Evolutionary conservation across 2,329 filamentous ascomycete species (phyloP).

Genomic region (Ophiostoma sp.): DNA sequence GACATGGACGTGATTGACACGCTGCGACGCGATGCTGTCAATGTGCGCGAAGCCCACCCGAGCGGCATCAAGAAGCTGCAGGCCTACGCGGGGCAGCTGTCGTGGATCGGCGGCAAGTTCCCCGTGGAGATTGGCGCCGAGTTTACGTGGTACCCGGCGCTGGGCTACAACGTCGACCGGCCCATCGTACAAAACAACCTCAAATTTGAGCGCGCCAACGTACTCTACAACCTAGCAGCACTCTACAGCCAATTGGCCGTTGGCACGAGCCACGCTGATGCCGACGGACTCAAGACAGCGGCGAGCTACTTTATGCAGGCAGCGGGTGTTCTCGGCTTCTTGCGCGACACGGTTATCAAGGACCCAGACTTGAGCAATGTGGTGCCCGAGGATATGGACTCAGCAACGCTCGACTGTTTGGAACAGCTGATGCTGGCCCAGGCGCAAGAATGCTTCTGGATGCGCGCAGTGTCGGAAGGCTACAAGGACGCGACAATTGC

Average conservation of each 20-base stretch:
- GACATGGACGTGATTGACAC: constrained; percentile 83
- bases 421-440: constrained; percentile 85
- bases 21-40: constrained; percentile 81
- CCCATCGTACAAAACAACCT: constrained; percentile 67
- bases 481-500: constrained; percentile 92
- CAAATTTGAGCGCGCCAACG: constrained; percentile 83
- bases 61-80: constrained; percentile 88
- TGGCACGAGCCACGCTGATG: constrained; percentile 68
- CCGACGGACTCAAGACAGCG: constrained; percentile 82
- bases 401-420: constrained; percentile 78
- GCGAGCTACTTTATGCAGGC: constrained; percentile 88
- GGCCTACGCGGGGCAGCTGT: constrained; percentile 85
- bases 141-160: constrained; percentile 92
- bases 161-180: constrained; percentile 83
- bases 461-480: constrained; percentile 90
- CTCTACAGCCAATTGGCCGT: constrained; percentile 87
- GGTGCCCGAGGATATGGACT: constrained; percentile 95
- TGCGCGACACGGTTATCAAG: constrained; percentile 74
- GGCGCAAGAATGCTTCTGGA: constrained; percentile 97
- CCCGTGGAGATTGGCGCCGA: constrained; percentile 94
- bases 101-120: constrained; percentile 93
- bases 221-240: constrained; percentile 89
- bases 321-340: constrained; percentile 78
- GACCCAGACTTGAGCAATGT: constrained; percentile 76
- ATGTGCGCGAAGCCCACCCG: constrained; percentile 81